Evolutionary conservation across 306 rosid genomes (phyloP).

Genomic region (Quercus robur): DNA sequence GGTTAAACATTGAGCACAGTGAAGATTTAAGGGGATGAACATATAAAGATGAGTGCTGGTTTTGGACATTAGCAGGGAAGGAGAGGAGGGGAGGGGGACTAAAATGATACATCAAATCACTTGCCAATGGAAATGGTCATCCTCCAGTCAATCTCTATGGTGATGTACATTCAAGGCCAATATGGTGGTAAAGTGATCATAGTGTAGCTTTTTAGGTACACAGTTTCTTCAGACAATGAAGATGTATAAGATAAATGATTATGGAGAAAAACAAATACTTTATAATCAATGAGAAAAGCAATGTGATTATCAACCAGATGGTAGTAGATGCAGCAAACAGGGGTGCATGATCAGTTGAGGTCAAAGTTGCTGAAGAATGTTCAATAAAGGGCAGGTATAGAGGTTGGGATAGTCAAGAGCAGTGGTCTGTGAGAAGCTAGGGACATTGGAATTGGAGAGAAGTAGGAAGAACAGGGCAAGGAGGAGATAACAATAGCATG

Average conservation of each 20-base stretch:
- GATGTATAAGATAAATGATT: not conserved
- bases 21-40: not conserved
- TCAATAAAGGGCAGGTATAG: not conserved
- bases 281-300: too few species aligned
- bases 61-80: not conserved
- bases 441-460: not conserved
- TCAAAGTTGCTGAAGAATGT: not conserved
- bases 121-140: not conserved
- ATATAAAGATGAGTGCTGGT: not conserved
- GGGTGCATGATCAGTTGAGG: not conserved
- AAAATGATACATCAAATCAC: not conserved
- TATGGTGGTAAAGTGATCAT: not conserved
- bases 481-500: too few species aligned
- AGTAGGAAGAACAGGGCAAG: too few species aligned
- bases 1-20: not conserved
- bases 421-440: not conserved
- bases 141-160: not conserved
- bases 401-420: not conserved
- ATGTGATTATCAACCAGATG: not conserved
- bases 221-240: not conserved
- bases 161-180: not conserved
- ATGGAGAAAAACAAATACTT: too few species aligned
- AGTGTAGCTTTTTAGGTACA: not conserved
- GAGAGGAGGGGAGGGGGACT: not conserved
- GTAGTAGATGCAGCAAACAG: not conserved